Conservation (phyloP, 2,329 filamentous ascomycete genomes). For the Graphium sp. region DNA sequence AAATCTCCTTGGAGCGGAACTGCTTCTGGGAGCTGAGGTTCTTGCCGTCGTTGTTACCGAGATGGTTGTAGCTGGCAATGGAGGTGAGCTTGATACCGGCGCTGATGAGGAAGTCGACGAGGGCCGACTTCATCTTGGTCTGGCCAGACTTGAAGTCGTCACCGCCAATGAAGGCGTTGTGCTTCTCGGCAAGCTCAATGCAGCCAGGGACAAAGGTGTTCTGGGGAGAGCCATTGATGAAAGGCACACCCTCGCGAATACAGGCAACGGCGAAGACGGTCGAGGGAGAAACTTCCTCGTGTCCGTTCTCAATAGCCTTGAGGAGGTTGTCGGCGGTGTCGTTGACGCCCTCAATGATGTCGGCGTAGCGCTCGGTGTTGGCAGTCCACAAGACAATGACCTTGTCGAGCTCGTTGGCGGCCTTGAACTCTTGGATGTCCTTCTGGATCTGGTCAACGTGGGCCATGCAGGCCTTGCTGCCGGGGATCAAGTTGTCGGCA, state of each 20-base stretch:
- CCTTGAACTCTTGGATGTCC: conserved; percentile 88
- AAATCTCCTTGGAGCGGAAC: conserved; percentile 99
- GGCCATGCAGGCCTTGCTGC: conserved; percentile 66
- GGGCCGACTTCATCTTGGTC: conserved; percentile 99
- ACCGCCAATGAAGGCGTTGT: conserved; percentile 82
- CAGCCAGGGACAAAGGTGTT: conserved; percentile 97
- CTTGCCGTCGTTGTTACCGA: conserved; percentile 98
- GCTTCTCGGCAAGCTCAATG: conserved; percentile 73
- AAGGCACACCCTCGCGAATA: conserved; percentile 77
- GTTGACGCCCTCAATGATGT: conserved; percentile 76
- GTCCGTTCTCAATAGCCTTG: conserved; percentile 69
- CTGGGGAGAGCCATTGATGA: conserved; percentile 98
- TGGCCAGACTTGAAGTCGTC: conserved; percentile 99
- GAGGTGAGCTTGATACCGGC: conserved; percentile 98
- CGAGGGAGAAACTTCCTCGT: conserved; percentile 85
- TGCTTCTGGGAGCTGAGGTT: conserved; percentile 95
- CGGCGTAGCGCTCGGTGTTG: conserved; percentile 94
- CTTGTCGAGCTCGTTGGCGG: conserved; percentile 71
- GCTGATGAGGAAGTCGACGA: conserved; percentile 96
- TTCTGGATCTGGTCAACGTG: conserved; percentile 88
- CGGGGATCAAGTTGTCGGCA: conserved; percentile 77
- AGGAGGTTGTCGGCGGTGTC: conserved; percentile 92
- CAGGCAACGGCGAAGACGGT: conserved; percentile 91
- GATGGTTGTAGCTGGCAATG: conserved; percentile 97
- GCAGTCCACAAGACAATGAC: conserved; percentile 97